Conservation (phyloP, 2,329 filamentous ascomycete species). For the Fusarium newnesense region DNA sequence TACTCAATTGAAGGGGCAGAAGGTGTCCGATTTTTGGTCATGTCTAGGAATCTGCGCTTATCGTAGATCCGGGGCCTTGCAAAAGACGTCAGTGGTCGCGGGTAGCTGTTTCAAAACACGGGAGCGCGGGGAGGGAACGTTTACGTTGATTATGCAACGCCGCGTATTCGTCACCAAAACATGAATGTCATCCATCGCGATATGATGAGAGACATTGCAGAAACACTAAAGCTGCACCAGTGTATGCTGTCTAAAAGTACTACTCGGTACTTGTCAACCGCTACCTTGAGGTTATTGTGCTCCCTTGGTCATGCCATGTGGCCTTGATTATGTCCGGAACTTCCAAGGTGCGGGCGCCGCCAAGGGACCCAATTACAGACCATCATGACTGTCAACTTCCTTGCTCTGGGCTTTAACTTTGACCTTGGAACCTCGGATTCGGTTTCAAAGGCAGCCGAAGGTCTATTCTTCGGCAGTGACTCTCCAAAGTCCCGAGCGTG, state of each 20-base stretch:
- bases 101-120: slow-evolving; percentile 32
- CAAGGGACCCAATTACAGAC: neutral
- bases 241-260: neutral
- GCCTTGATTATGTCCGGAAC: neutral
- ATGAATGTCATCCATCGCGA: neutral
- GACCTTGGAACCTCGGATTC: slow-evolving; percentile 9
- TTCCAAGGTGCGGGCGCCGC: slow-evolving; percentile 10
- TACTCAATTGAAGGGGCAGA: neutral
- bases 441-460: neutral
- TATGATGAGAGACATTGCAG: slow-evolving; percentile 6
- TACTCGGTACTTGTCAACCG: neutral
- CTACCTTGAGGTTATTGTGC: slow-evolving; percentile 4
- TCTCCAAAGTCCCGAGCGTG: neutral
- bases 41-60: slow-evolving; percentile 11
- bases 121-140: slow-evolving; percentile 2
- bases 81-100: slow-evolving; percentile 30
- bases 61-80: slow-evolving; percentile 23
- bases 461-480: slow-evolving; percentile 1
- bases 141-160: neutral
- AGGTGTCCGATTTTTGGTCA: neutral
- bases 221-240: slow-evolving; percentile 6
- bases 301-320: neutral
- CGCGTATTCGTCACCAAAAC: slow-evolving; percentile 18
- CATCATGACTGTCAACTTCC: neutral
- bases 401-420: slow-evolving; percentile 3